Percentiles rank a stretch among this genome's conserved stretches.
phyloP scores from a whole-genome alignment of 176 grass and related monocot genomes.

The Alopecurus myosuroides region DNA sequence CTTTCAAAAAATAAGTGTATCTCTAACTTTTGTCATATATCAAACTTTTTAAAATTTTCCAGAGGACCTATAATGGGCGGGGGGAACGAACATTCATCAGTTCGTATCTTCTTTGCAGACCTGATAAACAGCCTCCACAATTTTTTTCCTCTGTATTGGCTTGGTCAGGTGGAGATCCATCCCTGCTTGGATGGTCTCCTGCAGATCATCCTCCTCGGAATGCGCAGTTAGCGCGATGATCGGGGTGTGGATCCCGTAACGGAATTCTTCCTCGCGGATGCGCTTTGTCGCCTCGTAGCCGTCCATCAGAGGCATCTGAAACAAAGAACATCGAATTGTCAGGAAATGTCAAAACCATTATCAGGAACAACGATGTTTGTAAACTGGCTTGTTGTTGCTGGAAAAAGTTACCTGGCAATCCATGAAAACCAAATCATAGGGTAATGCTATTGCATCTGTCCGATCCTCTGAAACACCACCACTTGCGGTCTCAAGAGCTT shows the following conservation, averaged over 20 bases:
- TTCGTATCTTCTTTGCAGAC: slow-evolving; percentile 21
- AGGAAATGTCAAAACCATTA: neutral
- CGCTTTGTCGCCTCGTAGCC: slow-evolving; percentile 70
- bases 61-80: too few relatives aligned
- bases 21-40: too few relatives aligned
- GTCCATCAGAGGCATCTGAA: slow-evolving; percentile 76
- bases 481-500: slow-evolving; percentile 33
- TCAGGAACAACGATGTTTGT: neutral
- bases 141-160: neutral
- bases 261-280: slow-evolving; percentile 68
- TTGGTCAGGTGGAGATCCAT: slow-evolving; percentile 21
- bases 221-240: slow-evolving; percentile 68
- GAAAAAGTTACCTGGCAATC: slow-evolving; percentile 49
- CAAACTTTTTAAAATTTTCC: too few relatives aligned
- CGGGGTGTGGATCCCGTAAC: slow-evolving; percentile 35
- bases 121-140: neutral
- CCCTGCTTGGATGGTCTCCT: slow-evolving; percentile 25
- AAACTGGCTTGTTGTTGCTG: neutral
- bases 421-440: slow-evolving; percentile 63
- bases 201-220: slow-evolving; percentile 28
- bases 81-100: neutral
- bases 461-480: neutral
- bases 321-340: neutral
- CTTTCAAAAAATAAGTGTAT: too few relatives aligned
- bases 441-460: neutral